Percentiles rank a stretch among this genome's conserved stretches.
These are phyloP conservation scores for Sanguinoderma infundibulare DNA, from an alignment of 1,284 basidiomycete genomes.

Conservation along the genomic window DNA sequence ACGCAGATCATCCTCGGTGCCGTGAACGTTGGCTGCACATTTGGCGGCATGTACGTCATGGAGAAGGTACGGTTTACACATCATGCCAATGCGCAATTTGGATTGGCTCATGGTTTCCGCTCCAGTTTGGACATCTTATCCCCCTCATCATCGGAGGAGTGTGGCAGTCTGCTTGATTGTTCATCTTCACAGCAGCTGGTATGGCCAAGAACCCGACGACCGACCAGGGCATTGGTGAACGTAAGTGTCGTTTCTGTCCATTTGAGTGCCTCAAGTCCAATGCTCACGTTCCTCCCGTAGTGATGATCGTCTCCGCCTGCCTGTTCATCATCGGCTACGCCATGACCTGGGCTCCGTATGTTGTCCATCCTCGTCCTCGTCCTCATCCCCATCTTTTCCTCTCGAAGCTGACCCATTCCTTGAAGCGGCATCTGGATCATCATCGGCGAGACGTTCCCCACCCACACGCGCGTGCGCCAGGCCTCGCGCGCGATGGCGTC, in stretches of 20 bases:
- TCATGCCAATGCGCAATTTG: slow-evolving; percentile 7
- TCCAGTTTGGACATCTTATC: slow-evolving; percentile 59
- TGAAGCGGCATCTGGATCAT: slow-evolving; percentile 77
- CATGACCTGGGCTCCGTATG: slow-evolving; percentile 71
- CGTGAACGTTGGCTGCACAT: slow-evolving; percentile 74
- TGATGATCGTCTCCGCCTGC: slow-evolving; percentile 81
- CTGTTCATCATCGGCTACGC: slow-evolving; percentile 82
- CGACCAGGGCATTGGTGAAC: slow-evolving; percentile 55
- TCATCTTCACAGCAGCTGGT: slow-evolving; percentile 79
- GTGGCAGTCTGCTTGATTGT: slow-evolving; percentile 79
- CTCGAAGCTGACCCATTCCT: too few relatives aligned
- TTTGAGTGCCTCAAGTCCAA: background rate
- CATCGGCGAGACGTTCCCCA: slow-evolving; percentile 79
- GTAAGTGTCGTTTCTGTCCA: slow-evolving; percentile 38
- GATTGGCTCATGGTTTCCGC: background rate
- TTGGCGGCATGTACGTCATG: slow-evolving; percentile 72
- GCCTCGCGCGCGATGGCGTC: slow-evolving; percentile 71
- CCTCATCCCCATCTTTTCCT: too few relatives aligned
- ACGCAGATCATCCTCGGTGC: slow-evolving; percentile 76
- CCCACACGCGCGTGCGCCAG: slow-evolving; percentile 77
- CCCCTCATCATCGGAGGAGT: slow-evolving; percentile 72
- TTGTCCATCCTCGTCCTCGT: too few relatives aligned
- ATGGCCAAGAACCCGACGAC: slow-evolving; percentile 61
- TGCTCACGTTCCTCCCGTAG: slow-evolving; percentile 32
- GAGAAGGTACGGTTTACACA: slow-evolving; percentile 57